A percentile compares a stretch with the other conserved stretches of the same genome.
phyloP scores from a whole-genome alignment of 1,139 yeast species.

The Lodderomyces theae region DNA sequence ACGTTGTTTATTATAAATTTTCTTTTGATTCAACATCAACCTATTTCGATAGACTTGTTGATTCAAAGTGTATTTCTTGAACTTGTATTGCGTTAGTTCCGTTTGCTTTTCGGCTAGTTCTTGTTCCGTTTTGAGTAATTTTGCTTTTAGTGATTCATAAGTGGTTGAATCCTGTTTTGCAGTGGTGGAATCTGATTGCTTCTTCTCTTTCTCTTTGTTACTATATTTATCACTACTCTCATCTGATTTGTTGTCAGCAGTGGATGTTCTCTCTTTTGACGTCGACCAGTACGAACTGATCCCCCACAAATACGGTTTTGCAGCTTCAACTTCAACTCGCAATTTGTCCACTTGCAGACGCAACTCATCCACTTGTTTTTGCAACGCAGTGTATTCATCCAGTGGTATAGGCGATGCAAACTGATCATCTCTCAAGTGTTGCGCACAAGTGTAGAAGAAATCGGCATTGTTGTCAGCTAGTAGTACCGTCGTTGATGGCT shows the following conservation, averaged over 20 bases:
- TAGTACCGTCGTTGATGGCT: constrained; percentile 61
- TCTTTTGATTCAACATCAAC: constrained; percentile 25
- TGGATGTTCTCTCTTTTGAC: neutral
- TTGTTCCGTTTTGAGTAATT: constrained; percentile 24
- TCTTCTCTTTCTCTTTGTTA: constrained; percentile 17
- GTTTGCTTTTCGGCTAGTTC: constrained; percentile 22
- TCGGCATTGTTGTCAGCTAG: constrained; percentile 53
- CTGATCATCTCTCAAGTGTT: constrained; percentile 60
- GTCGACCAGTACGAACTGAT: constrained; percentile 8
- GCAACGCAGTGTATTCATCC: constrained; percentile 45
- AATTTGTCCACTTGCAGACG: constrained; percentile 40
- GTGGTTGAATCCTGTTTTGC: constrained; percentile 14
- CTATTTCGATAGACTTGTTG: constrained; percentile 54
- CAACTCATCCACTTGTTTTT: constrained; percentile 34
- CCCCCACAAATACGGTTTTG: constrained; percentile 34
- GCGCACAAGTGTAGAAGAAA: constrained; percentile 66
- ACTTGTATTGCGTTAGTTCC: constrained; percentile 26
- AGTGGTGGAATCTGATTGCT: neutral
- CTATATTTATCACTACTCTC: constrained; percentile 17
- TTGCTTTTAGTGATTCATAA: constrained; percentile 16
- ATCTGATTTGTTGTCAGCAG: constrained; percentile 9
- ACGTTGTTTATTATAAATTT: constrained; percentile 34
- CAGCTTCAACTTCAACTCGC: constrained; percentile 25
- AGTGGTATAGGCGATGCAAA: constrained; percentile 57
- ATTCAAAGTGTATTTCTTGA: constrained; percentile 50